Evolutionary conservation across 75 land plant genomes (phyloP), one percentile per base, ranked within the genome.

Genomic region (Chamaecyparis obtusa): DNA sequence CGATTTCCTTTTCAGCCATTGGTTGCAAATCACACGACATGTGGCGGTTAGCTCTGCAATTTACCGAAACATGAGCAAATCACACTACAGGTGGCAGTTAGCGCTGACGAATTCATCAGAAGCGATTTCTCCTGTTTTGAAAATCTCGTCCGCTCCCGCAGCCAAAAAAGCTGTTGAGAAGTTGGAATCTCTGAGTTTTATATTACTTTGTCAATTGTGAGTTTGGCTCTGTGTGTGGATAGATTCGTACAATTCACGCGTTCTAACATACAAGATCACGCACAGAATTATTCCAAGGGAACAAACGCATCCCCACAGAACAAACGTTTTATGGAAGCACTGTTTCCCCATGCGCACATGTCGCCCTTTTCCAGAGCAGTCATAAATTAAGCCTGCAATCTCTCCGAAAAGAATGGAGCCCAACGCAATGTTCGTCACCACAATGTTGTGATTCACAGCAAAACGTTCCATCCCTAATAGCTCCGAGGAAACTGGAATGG

Each of bases 321-420:
- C 19, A 60, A 94, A 92, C 41, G 93, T 94, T 67, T 69, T 44
- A 14, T 69, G 79, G 44, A 90, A 94, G 67, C 95, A 94, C 46
- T 83, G 44, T 69, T 83, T 88, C 7, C 95, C 95, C 77, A 89
- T 90, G 90, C 95, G 92, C 13, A 89, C 90, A 39, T 77, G 87
- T n/a, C 80, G 8, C 3, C 82, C 89, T 21, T 69, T 51, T 2
- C 35, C 69, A 64, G 41, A 77, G n/a, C 85, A 27, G 39, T 92
- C 94, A 78, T 94, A 94, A 8, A 92, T 77, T 1, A 89, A 9
- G 19, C 93, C 95, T 27, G 93, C 95, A 30, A 92, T 83, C 2
- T 89, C 87, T 77, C 95, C 93, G 75, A 90, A 94, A 44, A 92
- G 87, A 51, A 94, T 84, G 0, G 95, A 94, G n/a, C 95, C 94